Percentiles rank a stretch among this genome's conserved stretches.
Evolutionary conservation across 148 eudicot species (phyloP).

Genomic region (Linanthus parryae): DNA sequence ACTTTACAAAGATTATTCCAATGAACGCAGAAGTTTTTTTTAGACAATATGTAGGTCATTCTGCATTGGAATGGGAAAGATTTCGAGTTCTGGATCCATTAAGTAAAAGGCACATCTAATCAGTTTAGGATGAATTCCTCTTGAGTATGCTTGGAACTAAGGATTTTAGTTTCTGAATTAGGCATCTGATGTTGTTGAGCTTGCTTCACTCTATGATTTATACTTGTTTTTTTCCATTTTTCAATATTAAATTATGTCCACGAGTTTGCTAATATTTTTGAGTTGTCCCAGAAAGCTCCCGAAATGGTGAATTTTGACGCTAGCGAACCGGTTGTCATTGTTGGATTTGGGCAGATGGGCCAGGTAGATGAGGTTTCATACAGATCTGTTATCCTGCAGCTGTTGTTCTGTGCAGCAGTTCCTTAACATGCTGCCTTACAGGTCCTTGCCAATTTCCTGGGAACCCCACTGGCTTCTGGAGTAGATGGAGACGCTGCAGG

Average conservation of each 20-base stretch:
- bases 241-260: no score
- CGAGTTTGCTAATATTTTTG: constrained; percentile 2
- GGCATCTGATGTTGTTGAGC: constrained; percentile 2
- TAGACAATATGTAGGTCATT: no score
- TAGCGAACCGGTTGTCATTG: constrained; percentile 85
- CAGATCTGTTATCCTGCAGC: not conserved
- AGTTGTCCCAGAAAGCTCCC: constrained; percentile 40
- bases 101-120: no score
- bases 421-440: constrained; percentile 18
- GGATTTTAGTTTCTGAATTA: no score
- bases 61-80: no score
- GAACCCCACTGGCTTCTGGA: constrained; percentile 77
- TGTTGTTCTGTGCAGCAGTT: not conserved
- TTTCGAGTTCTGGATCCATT: no score
- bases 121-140: no score
- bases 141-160: no score
- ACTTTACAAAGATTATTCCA: no score
- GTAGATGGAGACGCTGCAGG: constrained; percentile 47
- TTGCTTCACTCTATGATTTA: not conserved
- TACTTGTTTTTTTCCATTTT: no score
- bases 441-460: constrained; percentile 94
- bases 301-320: constrained; percentile 61
- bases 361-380: constrained; percentile 42
- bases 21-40: no score
- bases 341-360: constrained; percentile 98